phyloP scores from a whole-genome alignment of 2,329 filamentous ascomycete genomes.

The Exophiala spinifera region DNA sequence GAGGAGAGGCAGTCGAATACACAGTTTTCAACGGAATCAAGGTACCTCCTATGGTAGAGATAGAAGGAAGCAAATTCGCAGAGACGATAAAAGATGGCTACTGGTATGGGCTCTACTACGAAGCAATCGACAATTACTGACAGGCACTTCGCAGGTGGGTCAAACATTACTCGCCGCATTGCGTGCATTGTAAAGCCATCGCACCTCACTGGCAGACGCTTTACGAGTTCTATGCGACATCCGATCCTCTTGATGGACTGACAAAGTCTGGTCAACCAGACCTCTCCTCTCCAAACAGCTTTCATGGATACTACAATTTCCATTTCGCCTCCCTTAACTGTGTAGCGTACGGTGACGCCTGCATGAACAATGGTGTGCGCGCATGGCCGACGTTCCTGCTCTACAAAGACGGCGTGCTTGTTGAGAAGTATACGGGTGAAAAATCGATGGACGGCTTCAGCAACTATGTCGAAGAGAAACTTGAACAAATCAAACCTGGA shows the following conservation, averaged over 20 bases:
- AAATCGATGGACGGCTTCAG: constrained; percentile 67
- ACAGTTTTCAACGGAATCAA: constrained; percentile 52
- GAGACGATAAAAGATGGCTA: constrained; percentile 51
- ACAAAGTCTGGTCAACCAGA: constrained; percentile 48
- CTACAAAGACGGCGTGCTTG: constrained; percentile 71
- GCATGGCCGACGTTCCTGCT: constrained; percentile 75
- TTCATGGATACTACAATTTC: constrained; percentile 82
- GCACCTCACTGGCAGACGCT: constrained; percentile 86
- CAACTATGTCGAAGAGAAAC: constrained; percentile 67
- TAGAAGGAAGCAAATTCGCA: constrained; percentile 48
- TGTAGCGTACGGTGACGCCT: constrained; percentile 75
- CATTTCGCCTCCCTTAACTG: constrained; percentile 86
- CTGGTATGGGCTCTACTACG: constrained; percentile 40
- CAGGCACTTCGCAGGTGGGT: constrained; percentile 43
- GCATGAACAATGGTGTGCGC: constrained; percentile 62
- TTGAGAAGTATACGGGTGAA: constrained; percentile 62
- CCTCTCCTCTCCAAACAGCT: constrained; percentile 57
- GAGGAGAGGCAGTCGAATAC: constrained; percentile 32
- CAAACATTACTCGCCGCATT: constrained; percentile 53
- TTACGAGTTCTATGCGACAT: constrained; percentile 92
- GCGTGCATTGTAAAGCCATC: constrained; percentile 71
- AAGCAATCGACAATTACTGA: constrained; percentile 9
- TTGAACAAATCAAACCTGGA: constrained; percentile 77
- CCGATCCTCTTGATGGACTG: constrained; percentile 61
- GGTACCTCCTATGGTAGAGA: constrained; percentile 50